phyloP scores from a whole-genome alignment of 768 basidiomycete species.

The Leccinum arenicola region DNA sequence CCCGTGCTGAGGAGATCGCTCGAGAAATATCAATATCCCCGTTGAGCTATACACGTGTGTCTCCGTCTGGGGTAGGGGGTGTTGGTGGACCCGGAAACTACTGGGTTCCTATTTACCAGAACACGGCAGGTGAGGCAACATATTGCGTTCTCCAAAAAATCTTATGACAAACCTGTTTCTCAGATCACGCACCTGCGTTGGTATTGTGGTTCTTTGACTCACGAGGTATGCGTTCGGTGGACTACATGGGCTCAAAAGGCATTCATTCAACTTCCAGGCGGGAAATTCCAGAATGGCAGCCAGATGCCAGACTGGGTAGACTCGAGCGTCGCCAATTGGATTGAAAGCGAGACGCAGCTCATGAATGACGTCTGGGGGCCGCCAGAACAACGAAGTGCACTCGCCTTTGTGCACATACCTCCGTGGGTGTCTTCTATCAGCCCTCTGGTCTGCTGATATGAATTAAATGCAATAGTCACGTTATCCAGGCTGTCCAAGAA shows the following conservation, averaged over 20 bases:
- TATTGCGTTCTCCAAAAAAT: background rate
- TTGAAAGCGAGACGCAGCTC: slow-evolving; percentile 44
- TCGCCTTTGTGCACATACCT: slow-evolving; percentile 77
- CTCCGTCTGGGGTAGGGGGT: slow-evolving; percentile 63
- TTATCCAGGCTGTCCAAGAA: slow-evolving; percentile 35
- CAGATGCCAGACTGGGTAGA: slow-evolving; percentile 70
- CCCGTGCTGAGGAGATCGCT: slow-evolving; percentile 62
- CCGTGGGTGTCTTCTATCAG: slow-evolving; percentile 43
- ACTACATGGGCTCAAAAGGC: background rate
- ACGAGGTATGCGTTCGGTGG: slow-evolving; percentile 39
- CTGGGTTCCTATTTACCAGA: slow-evolving; percentile 68
- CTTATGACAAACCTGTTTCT: background rate
- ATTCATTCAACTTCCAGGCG: slow-evolving; percentile 37
- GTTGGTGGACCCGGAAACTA: slow-evolving; percentile 65
- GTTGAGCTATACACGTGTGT: slow-evolving; percentile 59
- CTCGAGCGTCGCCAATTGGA: slow-evolving; percentile 58
- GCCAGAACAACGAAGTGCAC: slow-evolving; percentile 46
- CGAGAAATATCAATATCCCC: slow-evolving; percentile 56
- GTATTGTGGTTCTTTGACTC: slow-evolving; percentile 80
- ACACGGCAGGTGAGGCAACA: slow-evolving; percentile 28
- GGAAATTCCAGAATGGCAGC: slow-evolving; percentile 43
- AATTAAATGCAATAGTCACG: slow-evolving; percentile 5
- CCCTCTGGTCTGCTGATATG: background rate
- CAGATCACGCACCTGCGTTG: slow-evolving; percentile 47
- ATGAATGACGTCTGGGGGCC: slow-evolving; percentile 65